These are phyloP conservation scores for Cryptosporidium ryanae DNA, from an alignment of 169 alveolate genomes.

Conservation along the genomic window DNA sequence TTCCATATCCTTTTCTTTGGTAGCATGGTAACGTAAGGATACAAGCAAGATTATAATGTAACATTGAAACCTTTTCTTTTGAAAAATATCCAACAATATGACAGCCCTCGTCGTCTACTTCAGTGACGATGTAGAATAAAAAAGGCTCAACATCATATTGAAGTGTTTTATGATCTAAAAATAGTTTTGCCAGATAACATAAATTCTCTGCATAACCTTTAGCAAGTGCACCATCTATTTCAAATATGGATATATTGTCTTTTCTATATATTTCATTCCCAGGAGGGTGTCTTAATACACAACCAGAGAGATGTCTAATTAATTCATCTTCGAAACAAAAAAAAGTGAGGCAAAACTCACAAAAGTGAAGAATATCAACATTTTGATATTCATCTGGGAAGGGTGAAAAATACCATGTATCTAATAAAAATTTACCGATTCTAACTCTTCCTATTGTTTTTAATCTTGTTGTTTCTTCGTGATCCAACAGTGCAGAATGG, in stretches of 20 bases:
- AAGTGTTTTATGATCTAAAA: conserved; percentile 97
- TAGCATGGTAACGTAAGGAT: conserved; percentile 90
- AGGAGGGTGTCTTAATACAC: conserved; percentile 96
- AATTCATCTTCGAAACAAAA: conserved; percentile 87
- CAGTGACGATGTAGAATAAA: conserved; percentile 95
- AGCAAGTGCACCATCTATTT: conserved; percentile 95
- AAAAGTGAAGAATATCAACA: conserved; percentile 90
- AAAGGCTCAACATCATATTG: conserved; percentile 83
- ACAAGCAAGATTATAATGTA: conserved; percentile 89
- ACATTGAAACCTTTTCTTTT: conserved; percentile 87
- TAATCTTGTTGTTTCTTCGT: conserved; percentile 94
- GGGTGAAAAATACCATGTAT: conserved; percentile 98
- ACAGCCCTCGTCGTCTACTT: conserved; percentile 89
- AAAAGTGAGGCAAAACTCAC: conserved; percentile 95
- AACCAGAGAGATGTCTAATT: conserved; percentile 87
- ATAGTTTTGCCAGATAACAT: conserved; percentile 94
- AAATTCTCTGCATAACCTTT: conserved; percentile 95
- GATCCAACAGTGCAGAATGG: conserved; percentile 91
- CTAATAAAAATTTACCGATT: conserved; percentile 92
- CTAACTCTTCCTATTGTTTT: conserved; percentile 92
- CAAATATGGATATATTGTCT: conserved; percentile 92
- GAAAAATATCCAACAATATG: conserved; percentile 92
- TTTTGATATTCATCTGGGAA: conserved; percentile 96
- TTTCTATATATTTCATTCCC: conserved; percentile 98
- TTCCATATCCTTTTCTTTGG: conserved; percentile 92